Evolutionary conservation across 768 basidiomycete genomes (phyloP), one percentile per base, ranked within the genome.

Genomic region (Fomitopsis pulvina): DNA sequence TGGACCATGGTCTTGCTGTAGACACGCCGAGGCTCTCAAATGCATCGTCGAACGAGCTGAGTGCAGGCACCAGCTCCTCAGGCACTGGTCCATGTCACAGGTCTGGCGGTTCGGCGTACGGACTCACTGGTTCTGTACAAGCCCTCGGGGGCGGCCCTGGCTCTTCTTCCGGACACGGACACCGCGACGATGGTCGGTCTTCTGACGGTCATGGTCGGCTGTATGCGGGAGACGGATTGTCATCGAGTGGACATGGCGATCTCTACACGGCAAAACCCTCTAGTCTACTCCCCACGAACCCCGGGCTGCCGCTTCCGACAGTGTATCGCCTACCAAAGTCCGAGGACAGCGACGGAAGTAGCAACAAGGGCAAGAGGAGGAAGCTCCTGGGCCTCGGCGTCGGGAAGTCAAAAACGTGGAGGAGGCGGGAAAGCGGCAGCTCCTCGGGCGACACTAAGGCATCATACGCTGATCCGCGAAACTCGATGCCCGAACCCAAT

Each of bases 221-320:
- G 10, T 41, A 41, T 25, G 43, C 14, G 14, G 48, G 27, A 9
- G 48, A 34, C 6, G 34, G 38, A 3, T 25, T 10, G 22, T 40
- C 39, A 18, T 24, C 24, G 7, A 29, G 42, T n/a, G 43, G 41
- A 10, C 43, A 50, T 26, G 49, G 49, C 3, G 22, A 34, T n/a
- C 3, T 22, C 8, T 21, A 27, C 12, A 27, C 42, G 4, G 47
- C 54, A 14, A 48, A 21, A 10, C 58, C 48, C 2, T 57, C 56
- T 4, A 60, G 59, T 22, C 45, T 60, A 26, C 52, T 60, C 4
- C 59, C 59, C 4, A 60, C 59, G 4, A 52, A 55, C 40, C 45
- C 47, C 10, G 52, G 49, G 1, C 32, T 4, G 43, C 48, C 2
- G 4, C 41, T 30, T 27, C 51, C 57, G 18, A 50, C 53, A n/a